These are phyloP conservation scores for Alternaria gansuensis DNA, from an alignment of 2,329 filamentous ascomycete genomes.

Conservation along the genomic window DNA sequence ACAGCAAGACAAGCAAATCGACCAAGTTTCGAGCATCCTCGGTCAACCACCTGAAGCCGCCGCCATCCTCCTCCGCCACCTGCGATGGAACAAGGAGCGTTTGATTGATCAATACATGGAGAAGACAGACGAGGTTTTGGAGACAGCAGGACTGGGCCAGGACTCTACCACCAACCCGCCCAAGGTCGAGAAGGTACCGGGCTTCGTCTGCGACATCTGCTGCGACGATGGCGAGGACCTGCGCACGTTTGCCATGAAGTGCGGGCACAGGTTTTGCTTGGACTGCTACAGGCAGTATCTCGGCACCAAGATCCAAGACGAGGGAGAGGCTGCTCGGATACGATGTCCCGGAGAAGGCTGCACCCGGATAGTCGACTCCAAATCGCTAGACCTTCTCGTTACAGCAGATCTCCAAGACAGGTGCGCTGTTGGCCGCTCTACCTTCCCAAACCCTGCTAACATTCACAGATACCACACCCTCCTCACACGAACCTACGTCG, in stretches of 20 bases:
- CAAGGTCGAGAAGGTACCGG: conserved; percentile 73
- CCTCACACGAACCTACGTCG: conserved; percentile 92
- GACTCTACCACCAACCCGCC: conserved; percentile 59
- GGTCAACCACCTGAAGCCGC: conserved; percentile 88
- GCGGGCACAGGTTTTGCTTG: conserved; percentile 90
- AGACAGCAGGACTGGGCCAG: conserved; percentile 81
- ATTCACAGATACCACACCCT: conserved; percentile 78
- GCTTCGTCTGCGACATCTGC: conserved; percentile 94
- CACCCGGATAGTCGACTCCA: conserved; percentile 88
- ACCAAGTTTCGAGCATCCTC: conserved; percentile 90
- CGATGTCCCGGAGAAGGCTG: conserved; percentile 91
- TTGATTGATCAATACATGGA: conserved; percentile 98
- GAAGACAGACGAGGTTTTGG: conserved; percentile 77
- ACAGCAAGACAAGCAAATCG: conserved; percentile 85
- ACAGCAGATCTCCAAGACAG: conserved; percentile 65
- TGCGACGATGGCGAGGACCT: conserved; percentile 84
- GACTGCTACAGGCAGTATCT: conserved; percentile 93
- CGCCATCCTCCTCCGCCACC: conserved; percentile 87
- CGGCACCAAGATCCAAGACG: conserved; percentile 89
- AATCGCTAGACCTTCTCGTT: conserved; percentile 81
- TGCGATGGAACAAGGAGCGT: conserved; percentile 95
- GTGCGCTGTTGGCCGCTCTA: conserved; percentile 46
- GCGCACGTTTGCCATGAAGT: conserved; percentile 91
- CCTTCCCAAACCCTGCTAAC: conserved; percentile 21
- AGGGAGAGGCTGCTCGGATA: conserved; percentile 93